A percentile compares a stretch with the other conserved stretches of the same genome.
These are phyloP conservation scores for Ceratocystis diversiconidia DNA, from an alignment of 2,329 filamentous ascomycete species.

Conservation along the genomic window DNA sequence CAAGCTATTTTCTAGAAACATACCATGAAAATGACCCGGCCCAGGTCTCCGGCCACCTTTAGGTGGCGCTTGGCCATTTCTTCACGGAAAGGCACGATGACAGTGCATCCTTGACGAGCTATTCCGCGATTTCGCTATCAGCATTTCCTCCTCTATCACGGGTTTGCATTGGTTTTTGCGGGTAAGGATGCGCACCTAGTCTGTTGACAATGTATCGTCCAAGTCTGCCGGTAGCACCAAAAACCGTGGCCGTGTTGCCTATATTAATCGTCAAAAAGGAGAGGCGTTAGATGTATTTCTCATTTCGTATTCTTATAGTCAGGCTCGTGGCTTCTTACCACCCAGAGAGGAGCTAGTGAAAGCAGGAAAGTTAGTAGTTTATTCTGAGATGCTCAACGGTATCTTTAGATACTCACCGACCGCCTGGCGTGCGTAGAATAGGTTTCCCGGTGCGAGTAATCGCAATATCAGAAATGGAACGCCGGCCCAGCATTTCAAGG, in stretches of 20 bases:
- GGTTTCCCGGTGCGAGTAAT: constrained; percentile 96
- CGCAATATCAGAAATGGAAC: constrained; percentile 62
- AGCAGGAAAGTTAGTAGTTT: constrained; percentile 22
- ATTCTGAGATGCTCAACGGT: background rate
- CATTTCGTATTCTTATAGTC: background rate
- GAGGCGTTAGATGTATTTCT: background rate
- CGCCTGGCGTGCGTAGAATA: constrained; percentile 75
- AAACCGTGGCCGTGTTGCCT: constrained; percentile 95
- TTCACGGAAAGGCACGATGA: constrained; percentile 85
- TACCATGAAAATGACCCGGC: constrained; percentile 75
- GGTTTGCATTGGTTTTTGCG: background rate
- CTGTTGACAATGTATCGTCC: constrained; percentile 96
- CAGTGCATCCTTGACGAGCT: constrained; percentile 89
- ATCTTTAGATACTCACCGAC: constrained; percentile 51
- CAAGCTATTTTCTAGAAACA: constrained; percentile 20
- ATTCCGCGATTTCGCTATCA: constrained; percentile 8
- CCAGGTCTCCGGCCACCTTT: constrained; percentile 90
- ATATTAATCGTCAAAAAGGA: constrained; percentile 15
- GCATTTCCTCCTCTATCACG: constrained; percentile 2
- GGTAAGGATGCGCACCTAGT: constrained; percentile 43
- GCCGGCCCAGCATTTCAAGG: constrained; percentile 34
- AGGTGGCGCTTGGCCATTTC: constrained; percentile 97
- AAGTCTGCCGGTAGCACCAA: constrained; percentile 89
- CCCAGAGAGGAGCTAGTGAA: constrained; percentile 63
- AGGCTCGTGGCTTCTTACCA: constrained; percentile 43